Evolutionary conservation across 176 grass and related monocot genomes (phyloP).

Genomic region (Sorghum bicolor): Sorghum_bicolor_NCBIv3 NC_012871.2:7208501-7209000

Average conservation of each 20-base stretch:
- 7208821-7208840: not conserved
- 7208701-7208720: not conserved
- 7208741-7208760: not conserved
- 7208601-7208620: slow-evolving; percentile 80
- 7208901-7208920: not conserved
- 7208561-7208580: slow-evolving; percentile 97
- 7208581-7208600: slow-evolving; percentile 57
- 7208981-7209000: slow-evolving; percentile 91
- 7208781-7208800: not conserved
- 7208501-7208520: slow-evolving; percentile 77
- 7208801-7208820: slow-evolving; percentile 10
- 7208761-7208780: not conserved
- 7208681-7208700: not conserved
- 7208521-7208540: slow-evolving; percentile 74
- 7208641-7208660: slow-evolving; percentile 46
- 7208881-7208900: slow-evolving; percentile 18
- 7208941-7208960: slow-evolving; percentile 46
- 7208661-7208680: not conserved
- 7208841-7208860: not conserved
- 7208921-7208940: not conserved
- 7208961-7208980: slow-evolving; percentile 55
- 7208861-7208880: not conserved
- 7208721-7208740: not conserved
- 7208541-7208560: slow-evolving; percentile 80
- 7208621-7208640: slow-evolving; percentile 70